Evolutionary conservation across 2,329 filamentous ascomycete species (phyloP).

Genomic region (Colletotrichum sp.): DNA sequence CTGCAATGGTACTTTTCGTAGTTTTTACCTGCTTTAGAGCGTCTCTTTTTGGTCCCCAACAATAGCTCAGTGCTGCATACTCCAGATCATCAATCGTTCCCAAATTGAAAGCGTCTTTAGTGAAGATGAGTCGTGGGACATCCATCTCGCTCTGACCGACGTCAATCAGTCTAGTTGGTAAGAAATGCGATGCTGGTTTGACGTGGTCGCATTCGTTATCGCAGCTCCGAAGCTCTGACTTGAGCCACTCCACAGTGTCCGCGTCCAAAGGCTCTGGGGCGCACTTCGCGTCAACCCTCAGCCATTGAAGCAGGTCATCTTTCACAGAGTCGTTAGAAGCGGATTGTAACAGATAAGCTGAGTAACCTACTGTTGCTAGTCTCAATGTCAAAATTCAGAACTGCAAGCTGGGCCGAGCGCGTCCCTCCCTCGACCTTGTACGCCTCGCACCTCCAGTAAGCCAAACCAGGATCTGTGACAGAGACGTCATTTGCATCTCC

Average conservation of each 20-base stretch:
- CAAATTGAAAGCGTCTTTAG: not conserved
- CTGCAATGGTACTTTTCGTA: not conserved
- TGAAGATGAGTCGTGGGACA: not conserved
- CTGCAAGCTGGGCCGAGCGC: not conserved
- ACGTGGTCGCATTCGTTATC: not conserved
- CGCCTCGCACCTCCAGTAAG: not conserved
- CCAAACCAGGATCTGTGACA: not conserved
- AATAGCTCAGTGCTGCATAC: not conserved
- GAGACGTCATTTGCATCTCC: not conserved
- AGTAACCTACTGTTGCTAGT: not conserved
- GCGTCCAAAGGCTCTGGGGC: not conserved
- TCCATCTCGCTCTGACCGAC: not conserved
- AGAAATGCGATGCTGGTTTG: not conserved
- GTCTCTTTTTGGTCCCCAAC: not conserved
- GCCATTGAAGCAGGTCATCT: not conserved
- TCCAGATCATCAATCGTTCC: not conserved
- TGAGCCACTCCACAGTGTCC: not conserved
- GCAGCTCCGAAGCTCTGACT: not conserved
- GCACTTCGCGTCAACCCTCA: not conserved
- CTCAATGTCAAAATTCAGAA: not conserved
- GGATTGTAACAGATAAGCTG: no score
- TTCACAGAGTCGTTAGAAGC: not conserved
- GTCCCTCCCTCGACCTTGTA: not conserved
- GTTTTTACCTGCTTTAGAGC: not conserved
- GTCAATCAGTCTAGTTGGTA: not conserved